These are phyloP conservation scores for Musa acuminata DNA, from an alignment of 176 grass and related monocot genomes.

Conservation along the genomic window DNA sequence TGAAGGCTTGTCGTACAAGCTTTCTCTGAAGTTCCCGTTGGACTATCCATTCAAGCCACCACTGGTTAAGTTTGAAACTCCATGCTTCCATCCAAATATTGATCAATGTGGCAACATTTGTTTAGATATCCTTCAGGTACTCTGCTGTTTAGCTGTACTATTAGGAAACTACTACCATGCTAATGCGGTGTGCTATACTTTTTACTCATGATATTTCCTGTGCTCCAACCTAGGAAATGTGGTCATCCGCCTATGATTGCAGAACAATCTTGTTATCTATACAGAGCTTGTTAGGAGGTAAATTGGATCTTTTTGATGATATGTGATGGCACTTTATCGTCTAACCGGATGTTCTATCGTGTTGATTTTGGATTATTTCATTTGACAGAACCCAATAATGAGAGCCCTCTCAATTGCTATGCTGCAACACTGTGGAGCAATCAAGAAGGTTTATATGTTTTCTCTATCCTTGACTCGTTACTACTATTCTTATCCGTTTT, in stretches of 20 bases:
- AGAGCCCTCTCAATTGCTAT: constrained; percentile 30
- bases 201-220: background rate
- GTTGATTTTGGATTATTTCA: background rate
- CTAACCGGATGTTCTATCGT: background rate
- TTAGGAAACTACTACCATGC: background rate
- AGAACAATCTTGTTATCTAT: constrained; percentile 27
- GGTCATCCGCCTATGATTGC: constrained; percentile 32
- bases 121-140: constrained; percentile 31
- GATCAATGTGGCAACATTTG: constrained; percentile 34
- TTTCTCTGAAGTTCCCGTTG: constrained; percentile 21
- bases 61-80: constrained; percentile 29
- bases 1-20: constrained; percentile 28
- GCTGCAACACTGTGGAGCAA: constrained; percentile 31
- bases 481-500: background rate
- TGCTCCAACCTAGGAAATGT: constrained; percentile 16
- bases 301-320: background rate
- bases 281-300: constrained; percentile 33
- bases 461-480: background rate
- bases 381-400: constrained; percentile 30
- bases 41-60: constrained; percentile 36
- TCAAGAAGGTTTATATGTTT: constrained; percentile 23
- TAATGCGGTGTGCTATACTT: background rate
- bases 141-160: background rate
- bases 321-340: background rate
- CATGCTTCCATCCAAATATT: constrained; percentile 33